These are phyloP conservation scores for Heliophila coronopifolia DNA, from an alignment of 441 rosid genomes.

Conservation along the genomic window DNA sequence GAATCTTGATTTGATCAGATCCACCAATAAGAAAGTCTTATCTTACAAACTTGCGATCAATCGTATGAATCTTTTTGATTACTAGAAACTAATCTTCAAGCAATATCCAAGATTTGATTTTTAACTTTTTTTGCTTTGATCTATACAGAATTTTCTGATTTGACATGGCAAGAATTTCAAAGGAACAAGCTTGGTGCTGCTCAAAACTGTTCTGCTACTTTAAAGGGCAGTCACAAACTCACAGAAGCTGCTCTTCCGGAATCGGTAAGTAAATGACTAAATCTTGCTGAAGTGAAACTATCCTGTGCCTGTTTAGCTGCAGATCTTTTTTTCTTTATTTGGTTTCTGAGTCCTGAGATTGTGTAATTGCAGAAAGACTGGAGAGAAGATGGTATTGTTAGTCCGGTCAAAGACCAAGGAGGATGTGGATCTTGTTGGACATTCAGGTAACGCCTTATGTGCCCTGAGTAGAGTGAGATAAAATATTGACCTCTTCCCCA, in stretches of 20 bases:
- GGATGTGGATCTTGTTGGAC: conserved; percentile 99
- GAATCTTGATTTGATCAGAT: conserved; percentile 66
- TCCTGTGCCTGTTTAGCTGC: not conserved
- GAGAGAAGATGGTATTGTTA: conserved; percentile 76
- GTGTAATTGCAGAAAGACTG: conserved; percentile 67
- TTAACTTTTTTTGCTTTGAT: not conserved
- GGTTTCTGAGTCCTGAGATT: conserved; percentile 4
- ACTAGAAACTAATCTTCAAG: too few species aligned
- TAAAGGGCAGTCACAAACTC: conserved; percentile 68
- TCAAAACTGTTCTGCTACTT: conserved; percentile 93
- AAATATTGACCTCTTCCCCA: too few species aligned
- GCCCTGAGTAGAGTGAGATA: too few species aligned
- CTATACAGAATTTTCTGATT: conserved; percentile 68
- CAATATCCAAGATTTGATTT: too few species aligned
- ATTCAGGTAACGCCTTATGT: conserved; percentile 94
- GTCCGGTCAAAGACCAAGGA: conserved; percentile 85
- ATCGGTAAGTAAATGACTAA: conserved; percentile 28
- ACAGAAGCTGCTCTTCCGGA: conserved; percentile 50
- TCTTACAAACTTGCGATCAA: conserved; percentile 63
- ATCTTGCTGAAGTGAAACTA: not conserved
- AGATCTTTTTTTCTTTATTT: not conserved
- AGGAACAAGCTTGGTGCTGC: conserved; percentile 80
- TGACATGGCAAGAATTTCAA: conserved; percentile 87
- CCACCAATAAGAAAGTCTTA: conserved; percentile 54
- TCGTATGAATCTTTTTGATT: conserved; percentile 22